These are phyloP conservation scores for Pleurotus pulmonarius DNA, from an alignment of 768 basidiomycete species.

Conservation along the genomic window DNA sequence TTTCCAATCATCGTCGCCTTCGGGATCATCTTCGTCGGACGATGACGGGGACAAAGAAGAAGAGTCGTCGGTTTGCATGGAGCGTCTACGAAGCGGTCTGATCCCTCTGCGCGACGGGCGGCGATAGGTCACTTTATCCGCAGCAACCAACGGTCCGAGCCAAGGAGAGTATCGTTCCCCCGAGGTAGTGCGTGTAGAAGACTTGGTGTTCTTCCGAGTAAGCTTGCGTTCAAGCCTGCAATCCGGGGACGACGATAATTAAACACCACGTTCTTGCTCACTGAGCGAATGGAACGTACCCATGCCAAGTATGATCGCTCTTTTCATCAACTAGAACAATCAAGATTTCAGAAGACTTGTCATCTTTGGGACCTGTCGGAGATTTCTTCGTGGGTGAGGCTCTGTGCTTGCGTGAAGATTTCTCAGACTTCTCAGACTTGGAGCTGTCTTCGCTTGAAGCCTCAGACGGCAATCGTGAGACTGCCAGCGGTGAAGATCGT, in stretches of 20 bases:
- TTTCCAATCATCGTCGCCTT: neutral
- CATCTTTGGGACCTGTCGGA: neutral
- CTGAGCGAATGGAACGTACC: neutral
- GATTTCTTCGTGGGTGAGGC: slow-evolving; percentile 1
- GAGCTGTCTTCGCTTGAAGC: slow-evolving; percentile 5
- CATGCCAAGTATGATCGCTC: slow-evolving; percentile 9
- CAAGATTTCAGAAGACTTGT: slow-evolving; percentile 8
- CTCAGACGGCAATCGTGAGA: slow-evolving; percentile 3
- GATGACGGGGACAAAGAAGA: slow-evolving; percentile 3
- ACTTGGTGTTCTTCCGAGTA: slow-evolving; percentile 3
- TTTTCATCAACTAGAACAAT: slow-evolving; percentile 6
- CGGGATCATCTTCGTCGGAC: slow-evolving; percentile 4
- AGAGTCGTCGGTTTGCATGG: neutral
- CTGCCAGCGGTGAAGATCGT: slow-evolving; percentile 4
- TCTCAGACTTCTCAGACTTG: slow-evolving; percentile 5
- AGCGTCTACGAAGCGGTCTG: neutral
- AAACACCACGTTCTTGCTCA: neutral
- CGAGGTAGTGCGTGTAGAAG: slow-evolving; percentile 1
- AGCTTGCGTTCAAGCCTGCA: slow-evolving; percentile 1
- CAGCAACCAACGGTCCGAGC: slow-evolving; percentile 5
- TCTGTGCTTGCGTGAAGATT: neutral
- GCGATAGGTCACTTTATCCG: neutral
- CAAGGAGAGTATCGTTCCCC: slow-evolving; percentile 4
- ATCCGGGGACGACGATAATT: neutral
- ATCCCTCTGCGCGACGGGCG: neutral